These are phyloP conservation scores for Pythium volutum DNA, from an alignment of 352 stramenopile genomes.

Conservation along the genomic window DNA sequence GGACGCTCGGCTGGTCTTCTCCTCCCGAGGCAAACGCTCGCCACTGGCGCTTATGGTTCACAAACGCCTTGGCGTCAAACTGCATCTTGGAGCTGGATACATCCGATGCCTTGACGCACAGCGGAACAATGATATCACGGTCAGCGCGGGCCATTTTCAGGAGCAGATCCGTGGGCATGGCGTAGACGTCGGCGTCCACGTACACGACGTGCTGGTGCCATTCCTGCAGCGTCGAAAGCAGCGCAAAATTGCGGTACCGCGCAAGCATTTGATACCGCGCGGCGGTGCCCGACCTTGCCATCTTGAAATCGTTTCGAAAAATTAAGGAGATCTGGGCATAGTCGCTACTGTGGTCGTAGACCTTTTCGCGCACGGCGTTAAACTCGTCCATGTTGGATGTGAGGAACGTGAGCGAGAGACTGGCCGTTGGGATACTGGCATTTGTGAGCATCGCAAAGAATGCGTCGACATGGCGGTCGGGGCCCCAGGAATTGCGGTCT, in stretches of 20 bases:
- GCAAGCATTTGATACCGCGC: conserved; percentile 34
- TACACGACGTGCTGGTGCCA: conserved; percentile 46
- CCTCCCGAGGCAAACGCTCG: neutral
- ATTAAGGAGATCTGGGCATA: conserved; percentile 29
- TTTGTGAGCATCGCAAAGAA: conserved; percentile 31
- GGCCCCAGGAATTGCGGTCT: conserved; percentile 31
- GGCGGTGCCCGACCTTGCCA: no score
- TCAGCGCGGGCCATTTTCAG: conserved; percentile 33
- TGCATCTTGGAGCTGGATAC: conserved; percentile 17
- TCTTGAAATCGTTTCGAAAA: conserved; percentile 39
- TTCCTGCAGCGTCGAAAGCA: conserved; percentile 32
- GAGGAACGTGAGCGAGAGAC: conserved; percentile 37
- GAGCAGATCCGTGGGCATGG: conserved; percentile 26
- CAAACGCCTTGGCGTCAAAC: neutral
- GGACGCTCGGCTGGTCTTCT: neutral
- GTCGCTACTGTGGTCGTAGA: conserved; percentile 15
- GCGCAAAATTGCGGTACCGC: conserved; percentile 45
- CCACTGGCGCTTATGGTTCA: no score
- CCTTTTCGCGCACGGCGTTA: conserved; percentile 17
- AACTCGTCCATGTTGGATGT: conserved; percentile 33
- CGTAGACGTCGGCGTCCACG: conserved; percentile 36
- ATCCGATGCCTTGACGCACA: conserved; percentile 8
- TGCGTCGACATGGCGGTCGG: conserved; percentile 21
- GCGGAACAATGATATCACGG: conserved; percentile 22
- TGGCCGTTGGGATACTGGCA: conserved; percentile 26